Percentiles rank a stretch among this genome's conserved stretches.
Conservation (phyloP, 1,284 basidiomycete species). For the Mycena citricolor region DNA sequence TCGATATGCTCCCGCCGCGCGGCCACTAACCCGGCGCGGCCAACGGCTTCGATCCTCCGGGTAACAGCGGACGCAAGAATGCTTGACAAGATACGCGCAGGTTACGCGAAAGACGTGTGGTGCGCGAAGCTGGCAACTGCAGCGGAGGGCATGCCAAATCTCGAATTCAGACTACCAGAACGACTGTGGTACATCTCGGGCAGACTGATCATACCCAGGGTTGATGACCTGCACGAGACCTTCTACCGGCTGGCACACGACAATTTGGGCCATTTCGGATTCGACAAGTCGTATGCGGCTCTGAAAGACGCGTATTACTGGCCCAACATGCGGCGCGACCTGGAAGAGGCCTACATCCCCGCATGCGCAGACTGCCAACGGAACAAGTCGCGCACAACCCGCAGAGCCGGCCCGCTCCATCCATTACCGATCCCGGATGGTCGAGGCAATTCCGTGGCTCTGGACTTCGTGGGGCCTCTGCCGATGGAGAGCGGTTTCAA, state of each 20-base stretch:
- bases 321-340: conserved; percentile 33
- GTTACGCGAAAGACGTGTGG: conserved; percentile 32
- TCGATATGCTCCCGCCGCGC: no score
- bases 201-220: conserved; percentile 32
- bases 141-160: conserved; percentile 18
- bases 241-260: conserved; percentile 31
- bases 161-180: not conserved
- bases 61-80: conserved; percentile 26
- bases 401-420: conserved; percentile 29
- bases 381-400: conserved; percentile 26
- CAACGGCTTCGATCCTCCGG: no score
- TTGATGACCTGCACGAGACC: conserved; percentile 18
- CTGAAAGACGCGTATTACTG: conserved; percentile 34
- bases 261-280: conserved; percentile 28
- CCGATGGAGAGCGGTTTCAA: conserved; percentile 31
- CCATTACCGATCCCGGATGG: conserved; percentile 31
- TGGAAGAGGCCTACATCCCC: conserved; percentile 32
- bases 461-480: conserved; percentile 38
- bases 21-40: no score
- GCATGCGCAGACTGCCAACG: conserved; percentile 35
- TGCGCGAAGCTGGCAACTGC: conserved; percentile 25
- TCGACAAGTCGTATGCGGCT: conserved; percentile 25
- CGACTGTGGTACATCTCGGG: conserved; percentile 32
- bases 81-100: conserved; percentile 26
- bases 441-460: conserved; percentile 23